Percentiles rank a stretch among this genome's conserved stretches.
phyloP scores from a whole-genome alignment of 192 early-diverging fungal genomes.

The Thamnidium elegans region DNA sequence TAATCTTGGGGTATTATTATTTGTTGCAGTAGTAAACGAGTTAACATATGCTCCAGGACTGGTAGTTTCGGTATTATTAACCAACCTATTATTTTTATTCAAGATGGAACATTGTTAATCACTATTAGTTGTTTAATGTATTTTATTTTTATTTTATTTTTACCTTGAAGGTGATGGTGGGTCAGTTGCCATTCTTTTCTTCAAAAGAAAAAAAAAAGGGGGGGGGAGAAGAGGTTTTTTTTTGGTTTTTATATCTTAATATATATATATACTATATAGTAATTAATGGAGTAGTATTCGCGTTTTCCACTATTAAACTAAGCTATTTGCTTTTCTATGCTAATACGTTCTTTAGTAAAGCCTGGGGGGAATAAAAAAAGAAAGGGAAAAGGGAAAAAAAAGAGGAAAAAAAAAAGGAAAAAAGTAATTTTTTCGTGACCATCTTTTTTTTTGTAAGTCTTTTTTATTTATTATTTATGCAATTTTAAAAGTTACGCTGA shows the following conservation, averaged over 20 bases:
- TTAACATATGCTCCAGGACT: not conserved
- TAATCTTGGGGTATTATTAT: not conserved
- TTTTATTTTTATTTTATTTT: not conserved
- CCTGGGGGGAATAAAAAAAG: not conserved
- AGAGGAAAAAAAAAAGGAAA: not conserved
- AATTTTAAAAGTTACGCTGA: not conserved
- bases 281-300: too few species aligned
- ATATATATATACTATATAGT: too few species aligned
- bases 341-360: not conserved
- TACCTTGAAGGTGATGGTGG: constrained; percentile 14
- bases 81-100: not conserved
- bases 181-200: constrained; percentile 12
- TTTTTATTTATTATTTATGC: too few species aligned
- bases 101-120: not conserved
- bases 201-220: not conserved
- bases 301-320: too few species aligned
- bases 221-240: too few species aligned
- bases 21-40: not conserved
- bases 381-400: not conserved
- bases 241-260: too few species aligned
- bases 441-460: too few species aligned
- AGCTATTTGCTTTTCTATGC: too few species aligned
- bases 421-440: too few species aligned
- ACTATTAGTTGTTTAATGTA: not conserved
- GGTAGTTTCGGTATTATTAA: not conserved